These are phyloP conservation scores for Pyrus betulifolia DNA, from an alignment of 306 rosid species.

Conservation along the genomic window DNA sequence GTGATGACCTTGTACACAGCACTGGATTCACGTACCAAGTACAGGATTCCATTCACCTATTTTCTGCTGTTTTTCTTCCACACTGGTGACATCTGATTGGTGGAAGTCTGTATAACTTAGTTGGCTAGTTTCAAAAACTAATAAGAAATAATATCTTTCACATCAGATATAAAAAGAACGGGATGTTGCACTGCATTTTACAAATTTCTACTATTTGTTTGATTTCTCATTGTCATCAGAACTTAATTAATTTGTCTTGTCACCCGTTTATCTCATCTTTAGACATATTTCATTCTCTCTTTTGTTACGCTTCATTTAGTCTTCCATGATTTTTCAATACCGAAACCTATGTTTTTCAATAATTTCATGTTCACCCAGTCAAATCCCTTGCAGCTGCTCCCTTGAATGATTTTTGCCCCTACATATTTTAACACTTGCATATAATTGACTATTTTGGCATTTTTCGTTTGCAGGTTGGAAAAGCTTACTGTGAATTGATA, in stretches of 20 bases:
- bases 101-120: background rate
- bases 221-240: background rate
- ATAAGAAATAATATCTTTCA: background rate
- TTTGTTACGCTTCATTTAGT: background rate
- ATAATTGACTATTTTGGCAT: slow-evolving; percentile 11
- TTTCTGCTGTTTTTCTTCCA: background rate
- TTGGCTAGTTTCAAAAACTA: background rate
- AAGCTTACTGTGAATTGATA: slow-evolving; percentile 79
- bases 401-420: background rate
- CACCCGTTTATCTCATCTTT: background rate
- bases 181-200: background rate
- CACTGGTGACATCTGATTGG: background rate
- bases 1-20: background rate
- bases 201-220: background rate
- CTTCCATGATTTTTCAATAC: background rate
- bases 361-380: background rate
- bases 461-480: slow-evolving; percentile 73
- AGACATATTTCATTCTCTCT: background rate
- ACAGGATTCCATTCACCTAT: background rate
- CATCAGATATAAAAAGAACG: background rate
- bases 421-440: background rate
- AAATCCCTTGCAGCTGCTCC: background rate
- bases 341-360: background rate
- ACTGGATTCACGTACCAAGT: background rate
- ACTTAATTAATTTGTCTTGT: background rate